Evolutionary conservation across 139 green algal species (phyloP).

Genomic region (Chlorella sorokiniana): DNA sequence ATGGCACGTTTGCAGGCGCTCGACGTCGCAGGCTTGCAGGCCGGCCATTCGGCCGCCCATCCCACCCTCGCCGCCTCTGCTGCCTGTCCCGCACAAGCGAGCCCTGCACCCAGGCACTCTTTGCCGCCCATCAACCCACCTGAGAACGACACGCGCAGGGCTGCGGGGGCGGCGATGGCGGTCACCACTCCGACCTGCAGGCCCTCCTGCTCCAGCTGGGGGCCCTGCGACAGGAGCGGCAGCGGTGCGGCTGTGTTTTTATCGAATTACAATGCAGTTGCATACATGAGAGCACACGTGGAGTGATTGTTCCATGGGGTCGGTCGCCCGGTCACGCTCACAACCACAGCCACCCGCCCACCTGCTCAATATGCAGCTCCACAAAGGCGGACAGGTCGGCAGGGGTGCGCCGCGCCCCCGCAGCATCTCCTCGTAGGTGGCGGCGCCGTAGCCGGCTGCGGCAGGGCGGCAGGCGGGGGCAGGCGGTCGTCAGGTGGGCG

Average conservation of each 20-base stretch:
- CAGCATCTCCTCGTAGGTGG: constrained; percentile 19
- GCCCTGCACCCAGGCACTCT: too few relatives aligned
- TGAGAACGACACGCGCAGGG: constrained; percentile 75
- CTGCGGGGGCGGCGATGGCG: constrained; percentile 91
- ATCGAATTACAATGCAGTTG: too few relatives aligned
- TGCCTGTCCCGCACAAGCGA: too few relatives aligned
- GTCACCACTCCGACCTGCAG: constrained; percentile 89
- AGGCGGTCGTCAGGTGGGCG: neutral
- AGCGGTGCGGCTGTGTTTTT: neutral
- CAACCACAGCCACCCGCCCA: neutral
- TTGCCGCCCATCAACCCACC: too few relatives aligned
- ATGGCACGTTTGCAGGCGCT: neutral
- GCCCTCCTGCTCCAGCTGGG: constrained; percentile 76
- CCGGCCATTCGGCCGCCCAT: neutral
- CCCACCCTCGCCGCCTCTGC: too few relatives aligned
- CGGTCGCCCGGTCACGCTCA: neutral
- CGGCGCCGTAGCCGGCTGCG: constrained; percentile 51
- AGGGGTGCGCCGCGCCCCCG: neutral
- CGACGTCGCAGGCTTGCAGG: neutral
- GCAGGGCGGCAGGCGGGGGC: neutral
- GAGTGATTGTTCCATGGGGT: too few relatives aligned
- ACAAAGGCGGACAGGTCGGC: constrained; percentile 77
- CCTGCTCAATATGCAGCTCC: constrained; percentile 96
- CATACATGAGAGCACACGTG: too few relatives aligned
- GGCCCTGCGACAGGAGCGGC: constrained; percentile 66